A percentile compares a stretch with the other conserved stretches of the same genome.
phyloP scores from a whole-genome alignment of 495 filamentous ascomycete genomes.

The Coniosporium apollinis region DNA sequence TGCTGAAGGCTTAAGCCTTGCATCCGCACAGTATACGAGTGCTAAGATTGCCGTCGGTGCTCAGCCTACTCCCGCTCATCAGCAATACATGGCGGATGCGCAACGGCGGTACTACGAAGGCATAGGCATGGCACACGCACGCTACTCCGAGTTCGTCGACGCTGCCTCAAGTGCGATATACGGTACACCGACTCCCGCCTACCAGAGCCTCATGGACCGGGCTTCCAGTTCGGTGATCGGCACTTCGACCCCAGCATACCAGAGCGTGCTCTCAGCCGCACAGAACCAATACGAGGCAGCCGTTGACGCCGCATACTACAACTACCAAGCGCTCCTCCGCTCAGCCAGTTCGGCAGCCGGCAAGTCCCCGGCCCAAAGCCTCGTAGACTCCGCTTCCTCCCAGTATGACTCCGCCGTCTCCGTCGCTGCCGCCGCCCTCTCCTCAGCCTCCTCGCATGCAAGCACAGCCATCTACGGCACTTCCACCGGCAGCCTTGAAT shows the following conservation, averaged over 20 bases:
- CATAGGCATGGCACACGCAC: constrained; percentile 57
- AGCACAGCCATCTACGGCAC: constrained; percentile 24
- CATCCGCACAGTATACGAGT: constrained; percentile 46
- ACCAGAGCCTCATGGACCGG: constrained; percentile 28
- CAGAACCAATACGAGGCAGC: constrained; percentile 30
- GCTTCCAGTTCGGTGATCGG: constrained; percentile 39
- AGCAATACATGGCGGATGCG: constrained; percentile 41
- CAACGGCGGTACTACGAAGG: constrained; percentile 62
- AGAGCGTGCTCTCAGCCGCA: constrained; percentile 24
- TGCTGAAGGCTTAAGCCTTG: constrained; percentile 42
- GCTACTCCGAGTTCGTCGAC: constrained; percentile 54
- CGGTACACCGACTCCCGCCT: constrained; percentile 29
- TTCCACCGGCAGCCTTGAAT: constrained; percentile 27
- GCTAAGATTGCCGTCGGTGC: constrained; percentile 41
- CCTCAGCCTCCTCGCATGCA: constrained; percentile 9
- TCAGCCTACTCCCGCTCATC: constrained; percentile 36
- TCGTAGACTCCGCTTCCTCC: constrained; percentile 32
- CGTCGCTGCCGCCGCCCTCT: constrained; percentile 29
- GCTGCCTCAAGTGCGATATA: constrained; percentile 43
- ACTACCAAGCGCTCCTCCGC: constrained; percentile 28
- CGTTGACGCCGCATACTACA: constrained; percentile 32
- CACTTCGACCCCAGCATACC: constrained; percentile 28
- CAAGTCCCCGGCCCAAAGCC: constrained; percentile 23
- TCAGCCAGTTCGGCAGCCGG: constrained; percentile 12
- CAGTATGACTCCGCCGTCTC: constrained; percentile 31